phyloP scores from a whole-genome alignment of 208 protist species.

The Leishmania lainsoni region DNA sequence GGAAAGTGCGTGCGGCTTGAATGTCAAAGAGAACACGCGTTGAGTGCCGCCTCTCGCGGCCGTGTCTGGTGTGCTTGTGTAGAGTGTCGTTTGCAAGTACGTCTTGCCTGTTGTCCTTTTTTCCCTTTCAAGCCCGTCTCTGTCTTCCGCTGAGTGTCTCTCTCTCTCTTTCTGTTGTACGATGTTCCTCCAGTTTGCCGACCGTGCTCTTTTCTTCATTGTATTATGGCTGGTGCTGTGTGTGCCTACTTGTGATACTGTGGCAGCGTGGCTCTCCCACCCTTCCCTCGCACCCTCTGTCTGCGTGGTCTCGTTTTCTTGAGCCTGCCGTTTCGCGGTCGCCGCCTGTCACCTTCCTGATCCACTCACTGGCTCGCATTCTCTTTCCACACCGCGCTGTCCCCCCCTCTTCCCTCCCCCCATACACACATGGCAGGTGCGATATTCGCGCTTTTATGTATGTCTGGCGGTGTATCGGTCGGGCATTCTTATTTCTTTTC shows the following conservation, averaged over 20 bases:
- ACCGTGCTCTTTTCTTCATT: background rate
- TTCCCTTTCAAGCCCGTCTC: no score
- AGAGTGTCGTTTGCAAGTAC: background rate
- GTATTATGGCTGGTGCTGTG: background rate
- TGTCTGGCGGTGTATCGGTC: no score
- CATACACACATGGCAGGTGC: background rate
- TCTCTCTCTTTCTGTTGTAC: background rate
- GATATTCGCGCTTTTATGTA: background rate
- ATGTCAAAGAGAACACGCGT: background rate
- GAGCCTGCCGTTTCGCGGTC: background rate
- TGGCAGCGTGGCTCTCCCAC: background rate
- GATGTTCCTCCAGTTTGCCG: background rate
- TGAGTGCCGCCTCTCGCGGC: background rate
- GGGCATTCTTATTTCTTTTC: background rate
- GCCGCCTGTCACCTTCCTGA: background rate
- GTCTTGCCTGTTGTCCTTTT: background rate
- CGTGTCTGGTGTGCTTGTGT: background rate
- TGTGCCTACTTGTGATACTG: background rate
- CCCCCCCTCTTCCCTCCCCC: background rate
- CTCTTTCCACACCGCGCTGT: no score
- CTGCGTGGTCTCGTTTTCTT: conserved; percentile 12
- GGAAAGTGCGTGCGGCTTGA: background rate
- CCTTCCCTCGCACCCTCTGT: background rate
- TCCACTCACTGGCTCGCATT: conserved; percentile 1
- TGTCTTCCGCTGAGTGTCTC: background rate